Conservation (phyloP, 345 rosid genomes). For the Citrus sp. region DNA sequence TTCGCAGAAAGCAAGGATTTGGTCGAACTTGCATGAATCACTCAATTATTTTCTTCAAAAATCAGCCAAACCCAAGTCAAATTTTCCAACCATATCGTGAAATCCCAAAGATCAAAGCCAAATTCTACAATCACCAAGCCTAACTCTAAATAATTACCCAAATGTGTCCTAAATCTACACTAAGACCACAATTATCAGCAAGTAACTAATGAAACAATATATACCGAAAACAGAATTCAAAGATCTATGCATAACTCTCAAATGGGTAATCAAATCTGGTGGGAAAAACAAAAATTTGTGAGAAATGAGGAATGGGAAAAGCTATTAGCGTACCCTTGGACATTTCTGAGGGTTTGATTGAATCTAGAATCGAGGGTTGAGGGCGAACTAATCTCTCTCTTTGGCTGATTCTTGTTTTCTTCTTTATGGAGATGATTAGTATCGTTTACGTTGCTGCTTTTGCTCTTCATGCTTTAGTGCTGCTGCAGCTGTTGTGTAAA, state of each 20-base stretch:
- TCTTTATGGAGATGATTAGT: neutral
- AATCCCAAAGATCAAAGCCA: neutral
- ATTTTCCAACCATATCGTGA: neutral
- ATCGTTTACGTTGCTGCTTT: conserved; percentile 14
- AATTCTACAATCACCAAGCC: neutral
- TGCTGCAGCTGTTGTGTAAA: conserved; percentile 13
- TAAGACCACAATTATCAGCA: neutral
- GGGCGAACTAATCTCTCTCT: conserved; percentile 30
- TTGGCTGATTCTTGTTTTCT: conserved; percentile 12
- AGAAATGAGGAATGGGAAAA: neutral
- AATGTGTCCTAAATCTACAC: conserved; percentile 6
- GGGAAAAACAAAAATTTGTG: neutral
- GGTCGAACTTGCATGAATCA: neutral
- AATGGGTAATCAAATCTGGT: conserved; percentile 17
- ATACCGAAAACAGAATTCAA: neutral
- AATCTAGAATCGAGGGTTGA: conserved; percentile 74
- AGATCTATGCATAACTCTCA: conserved; percentile 13
- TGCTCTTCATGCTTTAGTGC: conserved; percentile 28
- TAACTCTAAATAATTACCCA: conserved; percentile 10
- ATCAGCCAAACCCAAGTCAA: conserved; percentile 12
- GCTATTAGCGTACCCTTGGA: conserved; percentile 56
- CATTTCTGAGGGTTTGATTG: conserved; percentile 87
- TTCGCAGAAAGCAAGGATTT: neutral
- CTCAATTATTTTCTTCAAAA: neutral
- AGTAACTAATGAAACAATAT: neutral